Evolutionary conservation across 371 early-diverging fungal genomes (phyloP).

Genomic region (Blakeslea trispora): DNA sequence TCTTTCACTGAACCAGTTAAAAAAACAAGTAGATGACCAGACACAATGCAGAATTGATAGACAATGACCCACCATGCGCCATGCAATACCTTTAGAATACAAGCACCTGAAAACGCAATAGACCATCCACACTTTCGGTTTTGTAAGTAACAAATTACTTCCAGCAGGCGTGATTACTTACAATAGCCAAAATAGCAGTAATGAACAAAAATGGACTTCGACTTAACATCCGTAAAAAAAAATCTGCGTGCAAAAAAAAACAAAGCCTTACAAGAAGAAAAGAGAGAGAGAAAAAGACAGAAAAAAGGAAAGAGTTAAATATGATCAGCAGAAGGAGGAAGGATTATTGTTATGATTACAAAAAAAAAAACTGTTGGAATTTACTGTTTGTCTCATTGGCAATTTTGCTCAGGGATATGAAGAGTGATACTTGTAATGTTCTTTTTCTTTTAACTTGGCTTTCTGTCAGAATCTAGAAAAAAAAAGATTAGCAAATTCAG

Average conservation of each 20-base stretch:
- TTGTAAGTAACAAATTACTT: background rate
- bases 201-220: conserved; percentile 32
- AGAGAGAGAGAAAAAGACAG: background rate
- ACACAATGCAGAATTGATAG: conserved; percentile 34
- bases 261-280: background rate
- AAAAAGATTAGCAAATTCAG: no score
- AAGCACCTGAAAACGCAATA: conserved; percentile 40
- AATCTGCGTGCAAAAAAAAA: no score
- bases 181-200: conserved; percentile 32
- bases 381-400: background rate
- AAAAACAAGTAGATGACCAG: conserved; percentile 24
- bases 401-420: background rate
- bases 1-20: conserved; percentile 25
- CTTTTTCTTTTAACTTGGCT: no score
- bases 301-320: background rate
- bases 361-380: background rate
- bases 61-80: conserved; percentile 53
- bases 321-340: background rate
- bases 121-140: conserved; percentile 35
- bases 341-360: background rate
- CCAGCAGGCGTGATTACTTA: conserved; percentile 17
- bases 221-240: conserved; percentile 6
- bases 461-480: no score
- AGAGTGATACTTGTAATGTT: background rate
- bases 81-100: conserved; percentile 35